A percentile compares a stretch with the other conserved stretches of the same genome.
Conservation (phyloP, 148 eudicot genomes). For the Pouteria glomerata region DNA sequence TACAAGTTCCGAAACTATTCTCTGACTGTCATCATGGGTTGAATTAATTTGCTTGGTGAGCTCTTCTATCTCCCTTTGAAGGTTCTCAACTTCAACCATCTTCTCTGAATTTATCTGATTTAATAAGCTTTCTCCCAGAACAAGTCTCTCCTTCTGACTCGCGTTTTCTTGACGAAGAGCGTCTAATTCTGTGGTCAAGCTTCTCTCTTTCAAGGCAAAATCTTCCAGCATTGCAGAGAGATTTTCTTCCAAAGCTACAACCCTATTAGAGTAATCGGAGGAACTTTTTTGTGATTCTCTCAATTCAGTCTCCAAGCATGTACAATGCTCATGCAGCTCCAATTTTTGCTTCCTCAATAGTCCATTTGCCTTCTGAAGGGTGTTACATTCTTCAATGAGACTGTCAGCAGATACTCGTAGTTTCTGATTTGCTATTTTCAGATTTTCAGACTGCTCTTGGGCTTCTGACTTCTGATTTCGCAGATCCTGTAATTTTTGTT, state of each 20-base stretch:
- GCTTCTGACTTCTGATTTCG: slow-evolving; percentile 43
- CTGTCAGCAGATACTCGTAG: slow-evolving; percentile 46
- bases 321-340: slow-evolving; percentile 39
- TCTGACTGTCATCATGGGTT: slow-evolving; percentile 34
- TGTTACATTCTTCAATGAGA: slow-evolving; percentile 46
- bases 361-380: slow-evolving; percentile 52
- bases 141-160: slow-evolving; percentile 48
- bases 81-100: slow-evolving; percentile 52
- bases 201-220: slow-evolving; percentile 51
- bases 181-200: slow-evolving; percentile 51
- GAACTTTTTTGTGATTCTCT: slow-evolving; percentile 33
- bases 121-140: slow-evolving; percentile 37
- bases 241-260: slow-evolving; percentile 54
- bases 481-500: slow-evolving; percentile 43
- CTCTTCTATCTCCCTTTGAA: slow-evolving; percentile 55
- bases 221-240: slow-evolving; percentile 46
- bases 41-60: slow-evolving; percentile 50
- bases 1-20: slow-evolving; percentile 34
- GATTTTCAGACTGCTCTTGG: slow-evolving; percentile 58
- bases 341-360: slow-evolving; percentile 51
- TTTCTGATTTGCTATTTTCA: slow-evolving; percentile 52
- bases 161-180: slow-evolving; percentile 48
- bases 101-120: slow-evolving; percentile 46
- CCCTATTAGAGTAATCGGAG: slow-evolving; percentile 35
- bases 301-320: slow-evolving; percentile 47